These are phyloP conservation scores for Chaetomiaceae sp. DNA, from an alignment of 2,329 filamentous ascomycete genomes.

Conservation along the genomic window DNA sequence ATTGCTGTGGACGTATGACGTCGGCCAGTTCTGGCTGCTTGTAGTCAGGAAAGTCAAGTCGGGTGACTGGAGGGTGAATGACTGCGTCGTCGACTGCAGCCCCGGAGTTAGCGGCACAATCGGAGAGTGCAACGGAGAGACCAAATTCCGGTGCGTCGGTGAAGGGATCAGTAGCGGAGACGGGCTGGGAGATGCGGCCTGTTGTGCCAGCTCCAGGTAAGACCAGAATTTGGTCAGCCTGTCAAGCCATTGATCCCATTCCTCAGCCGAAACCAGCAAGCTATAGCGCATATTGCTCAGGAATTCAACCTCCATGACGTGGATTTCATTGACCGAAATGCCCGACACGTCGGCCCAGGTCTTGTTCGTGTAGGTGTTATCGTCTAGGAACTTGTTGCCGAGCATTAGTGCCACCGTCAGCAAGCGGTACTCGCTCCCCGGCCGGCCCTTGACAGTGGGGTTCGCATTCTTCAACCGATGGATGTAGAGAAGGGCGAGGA, in stretches of 20 bases:
- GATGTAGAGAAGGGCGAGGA: constrained; percentile 86
- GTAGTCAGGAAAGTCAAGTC: constrained; percentile 28
- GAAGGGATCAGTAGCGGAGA: constrained; percentile 42
- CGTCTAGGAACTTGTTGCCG: constrained; percentile 96
- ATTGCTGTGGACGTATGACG: constrained; percentile 27
- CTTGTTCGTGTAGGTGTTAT: constrained; percentile 99
- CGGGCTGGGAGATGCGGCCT: constrained; percentile 30
- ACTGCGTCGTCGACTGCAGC: constrained; percentile 35
- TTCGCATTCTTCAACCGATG: constrained; percentile 90
- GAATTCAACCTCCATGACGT: constrained; percentile 99
- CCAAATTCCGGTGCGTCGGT: constrained; percentile 36
- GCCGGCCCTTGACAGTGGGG: constrained; percentile 81
- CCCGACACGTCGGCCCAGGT: constrained; percentile 98
- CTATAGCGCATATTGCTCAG: constrained; percentile 97
- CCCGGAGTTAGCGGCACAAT: constrained; percentile 35
- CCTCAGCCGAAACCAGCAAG: constrained; percentile 74
- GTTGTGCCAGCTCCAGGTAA: constrained; percentile 68
- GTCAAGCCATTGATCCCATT: constrained; percentile 84
- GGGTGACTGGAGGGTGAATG: constrained; percentile 39
- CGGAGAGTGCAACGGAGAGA: constrained; percentile 49
- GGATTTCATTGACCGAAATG: constrained; percentile 89
- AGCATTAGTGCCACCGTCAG: constrained; percentile 95
- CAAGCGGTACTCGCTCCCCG: constrained; percentile 87
- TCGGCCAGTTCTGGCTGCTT: constrained; percentile 36
- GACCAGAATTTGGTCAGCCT: constrained; percentile 78